Base-by-base conservation (phyloP, 768 basidiomycete genomes). In the Leccinum boreale region DNA sequence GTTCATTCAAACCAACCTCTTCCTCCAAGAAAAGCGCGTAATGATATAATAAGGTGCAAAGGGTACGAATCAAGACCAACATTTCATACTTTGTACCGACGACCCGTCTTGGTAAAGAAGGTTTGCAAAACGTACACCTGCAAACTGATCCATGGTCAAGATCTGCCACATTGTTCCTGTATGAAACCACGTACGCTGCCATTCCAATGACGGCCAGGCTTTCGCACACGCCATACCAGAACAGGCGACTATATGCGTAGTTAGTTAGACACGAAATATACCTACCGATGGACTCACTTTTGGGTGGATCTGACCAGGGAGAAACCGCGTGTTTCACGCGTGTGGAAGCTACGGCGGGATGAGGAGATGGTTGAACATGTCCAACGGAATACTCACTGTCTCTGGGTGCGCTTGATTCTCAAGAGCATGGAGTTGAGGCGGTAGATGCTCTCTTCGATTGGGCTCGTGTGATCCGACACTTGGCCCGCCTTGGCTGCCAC, bases 381-480 rank as follows among this genome's bases (percentile, higher is more conserved):
- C 21, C 15, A 35, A 33, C 6, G 17, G 31, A 29, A 50, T 3
- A 81, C 92, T 66, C 67, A 96, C 93, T 94, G 85, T 77, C 94
- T 92, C 77, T 99, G 97, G 46, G 90, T 90, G 55, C 96, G 78
- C 73, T 94, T 94, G 62, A 99, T 90, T 62, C 82, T 90, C 79
- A 87, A 84, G 62, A 99, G 75, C 83, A 94, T 83, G 23, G 88
- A 88, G 62, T 85, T 93, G 57, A 99, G 77, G 55, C 92, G 85
- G 77, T 92, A 98, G 52, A 98, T 88, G 70, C 92, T 95, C 78
- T 99, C 97, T 75, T 98, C 96, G 56, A 99, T 77, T 10, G 90
- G 85, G 53, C 84, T 91, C 24, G 97, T 98, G 64, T 98, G 97
- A 59, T 98, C 95, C 12, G 89, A 78, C 36, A 99, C 85, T 72